phyloP scores from a whole-genome alignment of 2,329 filamentous ascomycete species.

The Malbranchea zuffiana region DNA sequence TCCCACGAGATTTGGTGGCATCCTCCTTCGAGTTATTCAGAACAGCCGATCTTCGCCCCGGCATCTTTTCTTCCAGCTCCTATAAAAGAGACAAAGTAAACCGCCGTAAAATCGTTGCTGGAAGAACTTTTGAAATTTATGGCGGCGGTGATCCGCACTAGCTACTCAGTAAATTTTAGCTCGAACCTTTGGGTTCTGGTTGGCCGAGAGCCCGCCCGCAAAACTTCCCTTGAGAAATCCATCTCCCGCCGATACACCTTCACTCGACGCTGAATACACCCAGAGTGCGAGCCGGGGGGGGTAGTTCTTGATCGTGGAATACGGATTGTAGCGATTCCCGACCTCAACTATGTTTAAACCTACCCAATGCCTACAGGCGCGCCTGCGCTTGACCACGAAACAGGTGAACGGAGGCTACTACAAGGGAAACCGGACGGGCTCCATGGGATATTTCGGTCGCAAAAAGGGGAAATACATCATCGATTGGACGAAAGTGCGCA shows the following conservation, averaged over 20 bases:
- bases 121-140: too few species aligned
- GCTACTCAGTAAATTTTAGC: too few species aligned
- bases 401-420: constrained; percentile 90
- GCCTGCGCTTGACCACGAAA: constrained; percentile 83
- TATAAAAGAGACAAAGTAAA: background rate
- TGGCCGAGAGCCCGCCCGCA: too few species aligned
- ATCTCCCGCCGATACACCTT: too few species aligned
- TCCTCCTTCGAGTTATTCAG: constrained; percentile 29
- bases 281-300: too few species aligned
- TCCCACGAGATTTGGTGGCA: constrained; percentile 37
- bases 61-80: constrained; percentile 21
- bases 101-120: too few species aligned
- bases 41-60: constrained; percentile 32
- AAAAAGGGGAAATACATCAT: constrained; percentile 53
- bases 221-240: too few species aligned
- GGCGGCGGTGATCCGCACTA: too few species aligned
- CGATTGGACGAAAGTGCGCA: constrained; percentile 79
- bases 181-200: too few species aligned
- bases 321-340: background rate
- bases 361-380: constrained; percentile 47
- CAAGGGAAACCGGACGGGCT: constrained; percentile 84
- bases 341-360: constrained; percentile 33
- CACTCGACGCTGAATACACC: too few species aligned
- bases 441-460: constrained; percentile 68
- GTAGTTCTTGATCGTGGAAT: too few species aligned